Base-by-base conservation (phyloP, 2,329 filamentous ascomycete species). In the Talaromyces sp. region DNA sequence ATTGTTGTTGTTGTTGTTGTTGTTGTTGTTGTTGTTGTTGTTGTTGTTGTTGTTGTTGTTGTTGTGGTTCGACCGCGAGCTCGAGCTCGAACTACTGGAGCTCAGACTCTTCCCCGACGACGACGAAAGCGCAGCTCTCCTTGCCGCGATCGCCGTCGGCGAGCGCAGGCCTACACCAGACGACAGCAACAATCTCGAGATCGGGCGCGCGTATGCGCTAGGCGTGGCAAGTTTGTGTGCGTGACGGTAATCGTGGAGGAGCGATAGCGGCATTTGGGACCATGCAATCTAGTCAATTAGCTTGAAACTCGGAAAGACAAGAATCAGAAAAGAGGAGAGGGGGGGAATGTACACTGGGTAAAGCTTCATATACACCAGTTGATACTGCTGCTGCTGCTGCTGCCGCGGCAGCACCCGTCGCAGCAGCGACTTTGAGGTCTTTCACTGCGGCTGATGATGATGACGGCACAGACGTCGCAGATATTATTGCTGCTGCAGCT, bases 201-300 rank as follows among this genome's bases (percentile, higher is more conserved):
- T 79, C 58, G 74, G 70, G 50, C 69, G 74, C 38, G 75, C 72
- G 69, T 74, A 80, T 57, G 76, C 73, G 62, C 74, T 74, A 26
- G 77, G 74, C n/a, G 72, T 75, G 56, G 74, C 66, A 35, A 81
- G 71, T 65, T 75, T 78, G 65, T 80, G 77, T 65, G 75, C 74
- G 61, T 80, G 76, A 60, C 79, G 75, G 68, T 81, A 81, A 62
- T 77, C 73, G 66, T 80, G 77, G 53, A 81, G 77, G 64, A 79
- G 71, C 17, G 75, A 70, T 64, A 77, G 70, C 32, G 77, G 72
- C 66, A 79, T 73, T 38, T 72, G 70, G 51, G 74, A 66, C 77
- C 77, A 80, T 57, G 73, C 66, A 61, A 79, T 75, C 77, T 79
- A 46, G 32, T 19, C 14, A 29, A 29, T 29, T 29, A 29, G 27